A percentile compares a stretch with the other conserved stretches of the same genome.
Conservation (phyloP, 345 rosid genomes). For the Lepidium aucheri region DNA sequence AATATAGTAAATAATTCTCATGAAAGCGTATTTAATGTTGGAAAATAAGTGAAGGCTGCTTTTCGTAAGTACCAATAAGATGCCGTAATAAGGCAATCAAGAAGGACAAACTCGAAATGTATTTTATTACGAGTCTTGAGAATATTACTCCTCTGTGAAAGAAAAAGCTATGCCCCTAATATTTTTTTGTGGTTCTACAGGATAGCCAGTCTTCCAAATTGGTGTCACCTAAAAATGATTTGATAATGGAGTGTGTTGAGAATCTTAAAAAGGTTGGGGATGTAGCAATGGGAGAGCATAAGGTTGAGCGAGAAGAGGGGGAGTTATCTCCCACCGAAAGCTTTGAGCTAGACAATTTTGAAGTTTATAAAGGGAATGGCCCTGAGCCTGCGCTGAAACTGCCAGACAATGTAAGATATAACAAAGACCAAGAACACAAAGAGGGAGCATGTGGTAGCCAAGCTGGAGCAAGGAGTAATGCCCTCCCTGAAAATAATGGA, state of each 20-base stretch:
- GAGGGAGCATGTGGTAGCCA: slow-evolving; percentile 43
- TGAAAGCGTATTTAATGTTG: background rate
- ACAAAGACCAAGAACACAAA: slow-evolving; percentile 38
- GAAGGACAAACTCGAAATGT: background rate
- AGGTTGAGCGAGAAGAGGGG: slow-evolving; percentile 95
- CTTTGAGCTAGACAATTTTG: slow-evolving; percentile 84
- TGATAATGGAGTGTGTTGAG: slow-evolving; percentile 34
- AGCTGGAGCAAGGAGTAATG: slow-evolving; percentile 60
- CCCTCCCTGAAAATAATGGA: slow-evolving; percentile 63
- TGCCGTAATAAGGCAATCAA: background rate
- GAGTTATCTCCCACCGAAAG: slow-evolving; percentile 92
- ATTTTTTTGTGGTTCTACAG: slow-evolving; percentile 32
- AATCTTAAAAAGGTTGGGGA: slow-evolving; percentile 39
- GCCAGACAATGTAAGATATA: slow-evolving; percentile 41
- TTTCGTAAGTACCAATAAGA: background rate
- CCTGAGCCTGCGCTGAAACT: slow-evolving; percentile 41
- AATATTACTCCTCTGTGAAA: background rate
- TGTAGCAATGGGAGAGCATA: slow-evolving; percentile 40
- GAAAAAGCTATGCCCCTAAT: background rate
- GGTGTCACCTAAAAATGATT: slow-evolving; percentile 41
- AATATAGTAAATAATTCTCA: background rate
- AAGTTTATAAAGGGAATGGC: slow-evolving; percentile 56
- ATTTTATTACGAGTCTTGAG: background rate
- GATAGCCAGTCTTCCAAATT: slow-evolving; percentile 39
- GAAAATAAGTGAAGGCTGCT: background rate